Conservation (phyloP, 1,284 basidiomycete species). For the Clitocybe nebularis region DNA sequence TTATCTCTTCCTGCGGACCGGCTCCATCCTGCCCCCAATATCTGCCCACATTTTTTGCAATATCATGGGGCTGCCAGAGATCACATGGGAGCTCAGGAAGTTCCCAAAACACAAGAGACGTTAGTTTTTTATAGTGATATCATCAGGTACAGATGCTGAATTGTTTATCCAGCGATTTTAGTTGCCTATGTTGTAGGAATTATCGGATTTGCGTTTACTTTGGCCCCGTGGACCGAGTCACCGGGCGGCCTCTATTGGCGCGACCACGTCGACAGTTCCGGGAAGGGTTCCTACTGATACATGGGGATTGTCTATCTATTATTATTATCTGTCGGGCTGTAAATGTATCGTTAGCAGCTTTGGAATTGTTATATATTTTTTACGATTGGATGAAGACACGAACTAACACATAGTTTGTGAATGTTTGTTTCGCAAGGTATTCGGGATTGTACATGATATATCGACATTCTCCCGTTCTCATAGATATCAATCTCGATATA, state of each 20-base stretch:
- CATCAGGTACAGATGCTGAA: neutral
- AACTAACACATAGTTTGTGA: neutral
- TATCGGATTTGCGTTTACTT: slow-evolving; percentile 34
- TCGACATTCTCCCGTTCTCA: too few relatives aligned
- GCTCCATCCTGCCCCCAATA: slow-evolving; percentile 60
- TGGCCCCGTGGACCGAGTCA: slow-evolving; percentile 34
- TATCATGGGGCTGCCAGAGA: slow-evolving; percentile 81
- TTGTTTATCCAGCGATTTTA: slow-evolving; percentile 36
- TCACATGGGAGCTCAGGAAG: slow-evolving; percentile 27
- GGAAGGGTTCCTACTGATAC: slow-evolving; percentile 5
- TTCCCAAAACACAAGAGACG: slow-evolving; percentile 26
- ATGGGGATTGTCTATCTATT: too few relatives aligned
- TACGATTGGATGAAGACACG: neutral
- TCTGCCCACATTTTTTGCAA: slow-evolving; percentile 90
- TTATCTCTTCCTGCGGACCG: slow-evolving; percentile 82
- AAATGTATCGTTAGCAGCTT: too few relatives aligned
- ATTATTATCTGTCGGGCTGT: neutral
- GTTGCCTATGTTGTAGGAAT: slow-evolving; percentile 47
- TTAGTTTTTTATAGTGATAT: slow-evolving; percentile 20
- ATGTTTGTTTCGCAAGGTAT: neutral
- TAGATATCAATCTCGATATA: neutral
- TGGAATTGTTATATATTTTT: too few relatives aligned
- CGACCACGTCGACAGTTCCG: slow-evolving; percentile 5
- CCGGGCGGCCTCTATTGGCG: slow-evolving; percentile 34
- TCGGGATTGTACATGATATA: too few relatives aligned